A percentile compares a stretch with the other conserved stretches of the same genome.
These are phyloP conservation scores for Pythium diclinum DNA, from an alignment of 352 stramenopile species.

Conservation along the genomic window DNA sequence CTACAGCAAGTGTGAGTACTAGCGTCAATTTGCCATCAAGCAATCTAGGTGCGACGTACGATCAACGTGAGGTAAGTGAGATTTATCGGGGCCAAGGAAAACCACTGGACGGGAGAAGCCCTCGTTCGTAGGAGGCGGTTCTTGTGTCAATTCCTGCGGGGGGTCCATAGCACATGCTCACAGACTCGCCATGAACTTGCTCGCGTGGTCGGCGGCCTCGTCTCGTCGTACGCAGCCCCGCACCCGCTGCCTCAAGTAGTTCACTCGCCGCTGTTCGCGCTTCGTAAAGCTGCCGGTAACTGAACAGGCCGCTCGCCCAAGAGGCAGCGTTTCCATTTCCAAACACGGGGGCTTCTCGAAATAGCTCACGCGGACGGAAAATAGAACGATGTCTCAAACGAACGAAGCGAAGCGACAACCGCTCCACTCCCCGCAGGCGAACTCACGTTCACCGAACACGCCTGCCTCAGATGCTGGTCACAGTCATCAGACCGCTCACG, in stretches of 20 bases:
- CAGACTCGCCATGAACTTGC: slow-evolving; percentile 3
- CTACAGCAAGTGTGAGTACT: background rate
- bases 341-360: background rate
- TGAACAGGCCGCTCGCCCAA: background rate
- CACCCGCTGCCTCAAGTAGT: background rate
- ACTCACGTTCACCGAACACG: too few relatives aligned
- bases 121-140: background rate
- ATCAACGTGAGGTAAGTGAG: slow-evolving; percentile 7
- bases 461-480: too few relatives aligned
- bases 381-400: too few relatives aligned
- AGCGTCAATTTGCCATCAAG: too few relatives aligned
- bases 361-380: too few relatives aligned
- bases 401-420: too few relatives aligned
- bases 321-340: slow-evolving; percentile 2
- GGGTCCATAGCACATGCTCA: slow-evolving; percentile 23
- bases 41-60: too few relatives aligned
- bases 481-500: too few relatives aligned
- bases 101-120: background rate
- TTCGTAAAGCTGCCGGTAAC: background rate
- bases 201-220: background rate
- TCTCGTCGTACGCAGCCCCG: background rate
- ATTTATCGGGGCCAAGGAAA: slow-evolving; percentile 5
- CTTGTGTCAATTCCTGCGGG: background rate
- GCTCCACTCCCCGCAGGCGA: too few relatives aligned
- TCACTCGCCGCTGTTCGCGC: background rate